A percentile compares a stretch with the other conserved stretches of the same genome.
These are phyloP conservation scores for Alloascoidea africana DNA, from an alignment of 805 yeast species.

Conservation along the genomic window DNA sequence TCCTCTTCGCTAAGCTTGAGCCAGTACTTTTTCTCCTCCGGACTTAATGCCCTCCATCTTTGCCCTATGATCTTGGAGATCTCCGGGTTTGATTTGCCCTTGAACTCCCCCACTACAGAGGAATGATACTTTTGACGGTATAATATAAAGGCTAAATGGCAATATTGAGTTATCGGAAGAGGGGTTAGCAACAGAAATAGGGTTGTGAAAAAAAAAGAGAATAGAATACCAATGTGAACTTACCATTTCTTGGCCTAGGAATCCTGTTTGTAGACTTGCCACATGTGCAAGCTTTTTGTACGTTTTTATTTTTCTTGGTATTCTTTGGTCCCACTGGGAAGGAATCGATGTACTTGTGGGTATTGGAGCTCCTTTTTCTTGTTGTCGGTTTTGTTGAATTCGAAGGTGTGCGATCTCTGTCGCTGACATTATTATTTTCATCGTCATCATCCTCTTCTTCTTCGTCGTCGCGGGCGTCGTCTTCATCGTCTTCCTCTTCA, in stretches of 20 bases:
- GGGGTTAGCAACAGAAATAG: background rate
- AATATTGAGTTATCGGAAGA: no score
- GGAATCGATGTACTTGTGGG: no score
- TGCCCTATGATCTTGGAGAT: conserved; percentile 69
- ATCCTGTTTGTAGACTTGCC: background rate
- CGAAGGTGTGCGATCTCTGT: no score
- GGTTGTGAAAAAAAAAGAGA: background rate
- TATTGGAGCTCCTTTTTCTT: no score
- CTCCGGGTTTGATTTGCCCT: conserved; percentile 64
- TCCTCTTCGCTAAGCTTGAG: conserved; percentile 69
- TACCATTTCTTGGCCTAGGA: conserved; percentile 1
- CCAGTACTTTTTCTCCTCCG: conserved; percentile 66
- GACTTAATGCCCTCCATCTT: conserved; percentile 47
- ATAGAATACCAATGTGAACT: background rate
- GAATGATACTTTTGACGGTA: conserved; percentile 81
- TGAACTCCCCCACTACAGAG: conserved; percentile 56
- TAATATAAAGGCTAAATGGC: conserved; percentile 61
- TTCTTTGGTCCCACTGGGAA: no score
- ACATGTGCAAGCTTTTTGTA: background rate
- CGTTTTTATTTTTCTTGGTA: no score
- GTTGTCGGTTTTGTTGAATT: no score
- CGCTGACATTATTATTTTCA: no score
- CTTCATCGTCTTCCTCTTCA: no score
- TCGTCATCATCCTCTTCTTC: no score
- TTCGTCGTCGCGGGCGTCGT: no score